Evolutionary conservation across 1,284 basidiomycete species (phyloP), one percentile per base, ranked within the genome.

Genomic region (Leccinum subrobustum): DNA sequence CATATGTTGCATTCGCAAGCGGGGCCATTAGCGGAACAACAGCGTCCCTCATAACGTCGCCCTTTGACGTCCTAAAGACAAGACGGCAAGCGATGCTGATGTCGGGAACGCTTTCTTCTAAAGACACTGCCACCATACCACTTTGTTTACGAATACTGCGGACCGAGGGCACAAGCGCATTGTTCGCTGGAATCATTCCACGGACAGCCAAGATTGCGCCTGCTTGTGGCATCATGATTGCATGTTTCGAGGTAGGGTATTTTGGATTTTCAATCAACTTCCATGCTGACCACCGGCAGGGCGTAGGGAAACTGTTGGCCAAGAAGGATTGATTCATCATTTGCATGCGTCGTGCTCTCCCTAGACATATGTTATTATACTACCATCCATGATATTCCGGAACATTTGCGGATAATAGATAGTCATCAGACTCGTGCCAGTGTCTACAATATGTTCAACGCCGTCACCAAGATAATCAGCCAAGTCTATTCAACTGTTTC

Each of bases 141-240:
- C 76, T 95, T 4, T 76, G 93, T 37, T 64, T 83, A 52, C 83
- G 88, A 58, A 91, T 99, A 47, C 70, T 93, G 29, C 83, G 81
- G 56, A 88, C 83, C 6, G 97, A 99, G 74, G 96, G 96, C 0
- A 64, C 80, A 12, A 73, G 80, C 6, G 92, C 93, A 2, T 77
- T 98, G 42, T 97, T 93, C 74, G 88, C 92, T 44, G 96, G 96
- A 0, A 78, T 95, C 42, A 79, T 89, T 4, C 96, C 97, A 35
- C 86, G 96, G 37, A 88, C 96, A 57, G 94, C 88, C 31, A 99
- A 99, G 77, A 95, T 98, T 65, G 96, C 95, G 4, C 97, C 97
- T n/a, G 96, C 97, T 27, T 99, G 97, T 76, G 96, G 96, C 31
- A 91, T 96, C 64, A 96, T 96, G 95, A 98, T 99, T 73, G 89